A percentile compares a stretch with the other conserved stretches of the same genome.
These are phyloP conservation scores for Populus nigra DNA, from an alignment of 345 rosid species.

Conservation along the genomic window DNA sequence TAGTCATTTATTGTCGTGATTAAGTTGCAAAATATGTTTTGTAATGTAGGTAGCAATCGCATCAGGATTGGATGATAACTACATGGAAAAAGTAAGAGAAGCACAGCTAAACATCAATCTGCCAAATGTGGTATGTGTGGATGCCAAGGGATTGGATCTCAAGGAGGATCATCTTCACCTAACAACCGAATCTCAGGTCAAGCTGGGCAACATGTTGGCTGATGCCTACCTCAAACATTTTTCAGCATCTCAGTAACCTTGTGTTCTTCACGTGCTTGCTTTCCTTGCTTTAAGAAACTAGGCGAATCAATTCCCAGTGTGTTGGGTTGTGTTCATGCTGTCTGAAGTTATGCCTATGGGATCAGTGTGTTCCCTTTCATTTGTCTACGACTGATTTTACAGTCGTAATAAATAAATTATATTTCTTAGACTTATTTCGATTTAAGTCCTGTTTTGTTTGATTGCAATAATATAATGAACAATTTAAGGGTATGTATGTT, in stretches of 20 bases:
- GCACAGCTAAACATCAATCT: constrained; percentile 60
- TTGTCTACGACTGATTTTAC: too few relatives aligned
- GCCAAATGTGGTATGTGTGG: constrained; percentile 62
- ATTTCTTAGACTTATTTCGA: too few relatives aligned
- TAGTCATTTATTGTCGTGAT: not conserved
- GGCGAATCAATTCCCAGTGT: too few relatives aligned
- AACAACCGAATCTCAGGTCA: constrained; percentile 63
- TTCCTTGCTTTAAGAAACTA: not conserved
- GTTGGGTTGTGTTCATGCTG: not conserved
- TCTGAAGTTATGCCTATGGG: too few relatives aligned
- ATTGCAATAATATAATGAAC: not conserved
- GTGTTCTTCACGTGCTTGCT: not conserved
- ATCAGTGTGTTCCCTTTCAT: too few relatives aligned
- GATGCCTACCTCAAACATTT: constrained; percentile 53
- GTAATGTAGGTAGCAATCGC: constrained; percentile 64
- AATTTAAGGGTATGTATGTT: too few relatives aligned
- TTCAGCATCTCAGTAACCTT: constrained; percentile 1
- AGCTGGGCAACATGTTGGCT: constrained; percentile 71
- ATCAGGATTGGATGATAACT: constrained; percentile 58
- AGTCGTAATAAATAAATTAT: too few relatives aligned
- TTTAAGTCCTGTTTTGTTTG: not conserved
- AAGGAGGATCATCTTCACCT: constrained; percentile 74
- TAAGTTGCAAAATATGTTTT: not conserved
- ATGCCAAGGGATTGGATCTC: constrained; percentile 70
- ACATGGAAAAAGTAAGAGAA: constrained; percentile 66